Evolutionary conservation across 768 basidiomycete genomes (phyloP).

Genomic region (Boletus speciosus): DNA sequence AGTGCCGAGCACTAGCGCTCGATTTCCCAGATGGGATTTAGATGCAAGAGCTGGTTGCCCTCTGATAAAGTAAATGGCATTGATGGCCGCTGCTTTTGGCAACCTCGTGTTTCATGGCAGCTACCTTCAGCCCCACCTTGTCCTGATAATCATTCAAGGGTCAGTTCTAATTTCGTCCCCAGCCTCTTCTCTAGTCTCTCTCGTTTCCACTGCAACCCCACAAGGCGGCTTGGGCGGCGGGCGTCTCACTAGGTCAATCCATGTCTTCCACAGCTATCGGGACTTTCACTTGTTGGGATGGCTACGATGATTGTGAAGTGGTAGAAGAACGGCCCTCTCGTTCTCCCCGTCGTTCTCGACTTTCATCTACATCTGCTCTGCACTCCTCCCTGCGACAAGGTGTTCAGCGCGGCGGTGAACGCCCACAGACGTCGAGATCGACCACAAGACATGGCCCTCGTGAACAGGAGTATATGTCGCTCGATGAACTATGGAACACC

Average conservation of each 20-base stretch:
- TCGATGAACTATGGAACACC: slow-evolving; percentile 64
- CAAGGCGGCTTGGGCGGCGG: slow-evolving; percentile 20
- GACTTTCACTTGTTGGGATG: slow-evolving; percentile 34
- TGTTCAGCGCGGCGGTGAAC: slow-evolving; percentile 20
- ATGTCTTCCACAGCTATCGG: slow-evolving; percentile 34
- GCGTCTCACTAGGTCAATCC: slow-evolving; percentile 11
- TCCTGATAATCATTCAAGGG: slow-evolving; percentile 34
- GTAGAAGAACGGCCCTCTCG: slow-evolving; percentile 16
- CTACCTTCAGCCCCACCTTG: slow-evolving; percentile 17
- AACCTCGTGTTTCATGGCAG: slow-evolving; percentile 34
- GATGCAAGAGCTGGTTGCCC: slow-evolving; percentile 1
- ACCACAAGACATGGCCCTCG: slow-evolving; percentile 11
- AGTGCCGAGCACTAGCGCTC: background rate
- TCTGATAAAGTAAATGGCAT: slow-evolving; percentile 27
- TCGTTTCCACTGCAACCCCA: slow-evolving; percentile 18
- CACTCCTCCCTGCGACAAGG: slow-evolving; percentile 10
- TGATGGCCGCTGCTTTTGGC: slow-evolving; percentile 30
- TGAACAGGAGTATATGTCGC: slow-evolving; percentile 29
- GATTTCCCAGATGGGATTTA: slow-evolving; percentile 13
- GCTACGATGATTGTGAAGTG: slow-evolving; percentile 28
- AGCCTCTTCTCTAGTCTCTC: slow-evolving; percentile 13
- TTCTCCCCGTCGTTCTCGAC: slow-evolving; percentile 21
- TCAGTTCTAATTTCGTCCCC: slow-evolving; percentile 25
- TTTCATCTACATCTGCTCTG: slow-evolving; percentile 17
- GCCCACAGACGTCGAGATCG: slow-evolving; percentile 18